Base-by-base conservation (phyloP, 2,329 filamentous ascomycete genomes). In the Volutella citrinella region DNA sequence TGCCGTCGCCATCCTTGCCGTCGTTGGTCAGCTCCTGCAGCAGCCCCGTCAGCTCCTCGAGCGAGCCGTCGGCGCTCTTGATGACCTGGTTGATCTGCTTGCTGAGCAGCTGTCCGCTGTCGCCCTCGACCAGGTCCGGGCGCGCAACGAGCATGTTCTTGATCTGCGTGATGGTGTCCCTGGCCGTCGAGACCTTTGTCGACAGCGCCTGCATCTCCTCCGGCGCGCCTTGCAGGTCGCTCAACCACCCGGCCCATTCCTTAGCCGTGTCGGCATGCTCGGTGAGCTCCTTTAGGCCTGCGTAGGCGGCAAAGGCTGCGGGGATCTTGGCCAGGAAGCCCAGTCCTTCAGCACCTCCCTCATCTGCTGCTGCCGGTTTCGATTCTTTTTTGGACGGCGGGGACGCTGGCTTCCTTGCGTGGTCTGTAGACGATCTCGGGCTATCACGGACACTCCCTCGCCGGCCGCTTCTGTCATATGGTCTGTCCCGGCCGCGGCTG, bases 191-290 rank as follows among this genome's bases (percentile, higher is more conserved):
- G 2, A 46, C 51, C 19, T 52, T 56, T 4, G 43, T 43, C 0
- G 55, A 52, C 0, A 60, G 38, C 1, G 46, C 47, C 3, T 50
- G 40, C 4, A 60, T 59, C 18, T 60, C 57, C 4, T 54, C 51
- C 0, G 57, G 57, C 0, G 57, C 57, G 12, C 51, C 57, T 20
- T 52, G 49, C 1, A 60, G 35, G 15, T 57, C 47, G 34, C 49
- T 55, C 24, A 60, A 42, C 57, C 57, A 60, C 9, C 56, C 56
- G 3, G 51, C 46, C 57, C 57, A 60, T 19, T 60, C 55, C 36
- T 59, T 59, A 15, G 56, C 57, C 4, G 48, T 54, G 27, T 58
- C 54, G 2, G 54, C 57, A 10, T 59, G 51, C 2, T 55, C 46
- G 1, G 46, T 43, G 1, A 59, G 34, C 0, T 45, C 42, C 5